A percentile compares a stretch with the other conserved stretches of the same genome.
These are phyloP conservation scores for Backusella tarrabulga DNA, from an alignment of 192 early-diverging fungal genomes.

Conservation along the genomic window DNA sequence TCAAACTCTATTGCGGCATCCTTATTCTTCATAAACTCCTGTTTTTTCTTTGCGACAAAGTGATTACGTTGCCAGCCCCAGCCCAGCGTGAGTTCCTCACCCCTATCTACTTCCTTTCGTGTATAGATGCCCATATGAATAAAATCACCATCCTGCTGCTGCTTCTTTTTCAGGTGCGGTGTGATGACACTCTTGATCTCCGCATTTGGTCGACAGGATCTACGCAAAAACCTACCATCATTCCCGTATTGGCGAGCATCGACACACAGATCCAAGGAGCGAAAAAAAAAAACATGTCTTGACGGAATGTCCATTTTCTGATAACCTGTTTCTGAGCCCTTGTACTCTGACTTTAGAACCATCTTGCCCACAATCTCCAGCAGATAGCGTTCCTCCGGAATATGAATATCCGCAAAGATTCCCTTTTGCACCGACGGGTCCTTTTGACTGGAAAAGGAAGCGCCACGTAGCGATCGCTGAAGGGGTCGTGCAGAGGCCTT, in stretches of 20 bases:
- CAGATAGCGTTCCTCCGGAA: slow-evolving; percentile 59
- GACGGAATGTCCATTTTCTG: slow-evolving; percentile 58
- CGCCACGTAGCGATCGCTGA: not conserved
- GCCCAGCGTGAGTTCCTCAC: slow-evolving; percentile 69
- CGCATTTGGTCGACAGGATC: slow-evolving; percentile 67
- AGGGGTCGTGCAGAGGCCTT: slow-evolving; percentile 6
- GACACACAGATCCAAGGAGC: slow-evolving; percentile 62
- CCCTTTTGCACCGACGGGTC: slow-evolving; percentile 12
- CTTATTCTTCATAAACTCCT: slow-evolving; percentile 16
- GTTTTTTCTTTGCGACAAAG: slow-evolving; percentile 32
- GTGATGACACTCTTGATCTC: slow-evolving; percentile 60
- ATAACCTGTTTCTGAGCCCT: slow-evolving; percentile 62
- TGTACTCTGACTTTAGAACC: slow-evolving; percentile 62
- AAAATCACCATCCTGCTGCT: slow-evolving; percentile 44
- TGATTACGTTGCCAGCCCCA: slow-evolving; percentile 68
- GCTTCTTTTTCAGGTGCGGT: slow-evolving; percentile 13
- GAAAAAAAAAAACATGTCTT: slow-evolving; percentile 69
- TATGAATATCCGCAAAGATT: slow-evolving; percentile 19
- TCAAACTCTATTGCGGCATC: not conserved
- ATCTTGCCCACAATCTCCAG: slow-evolving; percentile 79
- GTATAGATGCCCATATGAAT: slow-evolving; percentile 73
- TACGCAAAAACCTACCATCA: slow-evolving; percentile 63
- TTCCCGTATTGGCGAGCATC: slow-evolving; percentile 71
- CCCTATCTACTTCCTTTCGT: slow-evolving; percentile 49
- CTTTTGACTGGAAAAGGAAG: slow-evolving; percentile 3